Conservation (phyloP, 2,329 filamentous ascomycete genomes). For the Xylariaceae sp. region DNA sequence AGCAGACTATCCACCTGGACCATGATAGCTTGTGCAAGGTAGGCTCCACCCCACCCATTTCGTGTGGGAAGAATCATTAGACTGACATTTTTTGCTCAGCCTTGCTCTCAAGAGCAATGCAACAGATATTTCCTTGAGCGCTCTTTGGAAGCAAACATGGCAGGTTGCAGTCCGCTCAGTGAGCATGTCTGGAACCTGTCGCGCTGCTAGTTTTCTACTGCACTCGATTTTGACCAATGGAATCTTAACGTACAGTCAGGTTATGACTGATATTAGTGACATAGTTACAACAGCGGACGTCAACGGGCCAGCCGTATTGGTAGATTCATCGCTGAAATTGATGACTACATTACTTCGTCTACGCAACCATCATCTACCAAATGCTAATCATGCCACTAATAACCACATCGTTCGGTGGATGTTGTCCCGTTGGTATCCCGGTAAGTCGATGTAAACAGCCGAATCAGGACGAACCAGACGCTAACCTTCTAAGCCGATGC, state of each 20-base stretch:
- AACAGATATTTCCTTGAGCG: conserved; percentile 37
- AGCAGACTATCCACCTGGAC: conserved; percentile 70
- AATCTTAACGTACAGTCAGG: conserved; percentile 62
- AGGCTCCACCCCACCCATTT: neutral
- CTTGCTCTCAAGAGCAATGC: conserved; percentile 43
- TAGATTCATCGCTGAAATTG: conserved; percentile 73
- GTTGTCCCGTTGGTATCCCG: conserved; percentile 75
- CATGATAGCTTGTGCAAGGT: conserved; percentile 78
- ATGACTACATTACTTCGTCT: conserved; percentile 67
- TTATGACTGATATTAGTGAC: conserved; percentile 66
- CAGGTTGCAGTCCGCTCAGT: conserved; percentile 68
- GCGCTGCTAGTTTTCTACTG: conserved; percentile 73
- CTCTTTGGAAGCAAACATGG: conserved; percentile 70
- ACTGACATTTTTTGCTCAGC: conserved; percentile 32
- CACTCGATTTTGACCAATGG: conserved; percentile 61
- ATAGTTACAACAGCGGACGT: conserved; percentile 75
- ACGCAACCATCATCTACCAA: conserved; percentile 64
- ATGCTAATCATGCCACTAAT: conserved; percentile 61
- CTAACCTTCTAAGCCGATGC: conserved; percentile 53
- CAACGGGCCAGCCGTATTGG: conserved; percentile 72
- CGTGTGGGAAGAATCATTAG: neutral
- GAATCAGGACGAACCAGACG: neutral
- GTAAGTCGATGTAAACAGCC: conserved; percentile 44
- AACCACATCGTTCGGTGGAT: conserved; percentile 78
- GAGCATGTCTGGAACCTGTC: conserved; percentile 65